Percentiles rank a stretch among this genome's conserved stretches.
phyloP scores from a whole-genome alignment of 345 rosid genomes.

The Sapria himalayana region DNA sequence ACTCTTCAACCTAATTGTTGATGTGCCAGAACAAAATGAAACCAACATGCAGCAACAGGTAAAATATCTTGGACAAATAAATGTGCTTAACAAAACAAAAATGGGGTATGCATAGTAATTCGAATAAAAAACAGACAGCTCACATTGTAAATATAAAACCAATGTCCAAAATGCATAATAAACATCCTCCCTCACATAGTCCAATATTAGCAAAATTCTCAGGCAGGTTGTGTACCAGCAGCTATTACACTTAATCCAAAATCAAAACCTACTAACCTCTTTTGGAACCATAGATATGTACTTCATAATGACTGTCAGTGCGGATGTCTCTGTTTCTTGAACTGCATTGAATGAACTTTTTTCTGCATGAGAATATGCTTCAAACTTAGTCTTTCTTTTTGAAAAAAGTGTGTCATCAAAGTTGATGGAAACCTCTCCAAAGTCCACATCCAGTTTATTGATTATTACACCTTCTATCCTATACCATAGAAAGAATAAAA shows the following conservation, averaged over 20 bases:
- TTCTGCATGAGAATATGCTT: constrained; percentile 17
- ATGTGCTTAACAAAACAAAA: too few relatives aligned
- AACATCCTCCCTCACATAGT: too few relatives aligned
- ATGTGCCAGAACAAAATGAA: too few relatives aligned
- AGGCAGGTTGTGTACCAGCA: too few relatives aligned
- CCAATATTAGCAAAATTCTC: too few relatives aligned
- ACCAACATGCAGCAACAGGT: too few relatives aligned
- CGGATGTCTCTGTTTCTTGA: constrained; percentile 24
- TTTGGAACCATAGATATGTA: constrained; percentile 55
- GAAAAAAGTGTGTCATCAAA: constrained; percentile 54
- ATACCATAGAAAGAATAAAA: constrained; percentile 14
- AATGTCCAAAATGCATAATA: too few relatives aligned
- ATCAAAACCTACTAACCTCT: constrained; percentile 34
- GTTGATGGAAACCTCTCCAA: constrained; percentile 51
- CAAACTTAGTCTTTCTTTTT: constrained; percentile 30
- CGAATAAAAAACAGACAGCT: too few relatives aligned
- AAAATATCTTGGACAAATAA: too few relatives aligned
- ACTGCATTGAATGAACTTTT: constrained; percentile 22
- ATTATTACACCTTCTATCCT: constrained; percentile 67
- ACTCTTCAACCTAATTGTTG: too few relatives aligned
- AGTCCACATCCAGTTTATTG: constrained; percentile 39
- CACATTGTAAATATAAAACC: too few relatives aligned
- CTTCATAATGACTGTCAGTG: constrained; percentile 32
- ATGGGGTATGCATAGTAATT: too few relatives aligned
- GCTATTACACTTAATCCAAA: constrained; percentile 1